These are phyloP conservation scores for Colletotrichum aenigma DNA, from an alignment of 2,329 filamentous ascomycete species.

Conservation along the genomic window DNA sequence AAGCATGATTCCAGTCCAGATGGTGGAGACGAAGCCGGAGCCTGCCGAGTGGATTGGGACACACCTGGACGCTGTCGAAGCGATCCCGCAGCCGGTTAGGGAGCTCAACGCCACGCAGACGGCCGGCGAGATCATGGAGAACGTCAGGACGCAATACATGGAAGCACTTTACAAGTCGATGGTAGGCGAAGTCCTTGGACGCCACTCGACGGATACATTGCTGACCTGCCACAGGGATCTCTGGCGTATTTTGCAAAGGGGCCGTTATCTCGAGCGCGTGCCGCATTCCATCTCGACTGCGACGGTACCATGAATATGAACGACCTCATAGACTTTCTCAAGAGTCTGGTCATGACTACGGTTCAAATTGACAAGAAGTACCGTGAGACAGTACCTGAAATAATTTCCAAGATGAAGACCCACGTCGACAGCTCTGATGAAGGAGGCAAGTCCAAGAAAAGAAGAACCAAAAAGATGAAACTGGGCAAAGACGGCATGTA, in stretches of 20 bases:
- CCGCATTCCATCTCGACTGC: conserved; percentile 68
- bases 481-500: conserved; percentile 73
- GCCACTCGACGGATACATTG: conserved; percentile 24
- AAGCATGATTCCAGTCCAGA: background rate
- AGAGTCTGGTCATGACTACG: conserved; percentile 68
- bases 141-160: conserved; percentile 62
- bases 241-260: conserved; percentile 86
- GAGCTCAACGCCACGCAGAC: conserved; percentile 39
- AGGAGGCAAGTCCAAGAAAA: conserved; percentile 45
- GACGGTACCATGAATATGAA: conserved; percentile 64
- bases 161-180: conserved; percentile 68
- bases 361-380: conserved; percentile 80
- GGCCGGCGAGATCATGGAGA: conserved; percentile 60
- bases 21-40: background rate
- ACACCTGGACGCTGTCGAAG: conserved; percentile 21
- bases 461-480: conserved; percentile 67
- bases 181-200: conserved; percentile 42
- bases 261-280: conserved; percentile 75
- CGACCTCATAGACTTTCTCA: conserved; percentile 72
- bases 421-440: conserved; percentile 61
- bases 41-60: conserved; percentile 5
- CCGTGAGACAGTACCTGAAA: conserved; percentile 68
- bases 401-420: conserved; percentile 63
- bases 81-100: conserved; percentile 1
- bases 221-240: conserved; percentile 59